Conservation (phyloP, 2,329 filamentous ascomycete genomes). For the Aureobasidium musti region DNA sequence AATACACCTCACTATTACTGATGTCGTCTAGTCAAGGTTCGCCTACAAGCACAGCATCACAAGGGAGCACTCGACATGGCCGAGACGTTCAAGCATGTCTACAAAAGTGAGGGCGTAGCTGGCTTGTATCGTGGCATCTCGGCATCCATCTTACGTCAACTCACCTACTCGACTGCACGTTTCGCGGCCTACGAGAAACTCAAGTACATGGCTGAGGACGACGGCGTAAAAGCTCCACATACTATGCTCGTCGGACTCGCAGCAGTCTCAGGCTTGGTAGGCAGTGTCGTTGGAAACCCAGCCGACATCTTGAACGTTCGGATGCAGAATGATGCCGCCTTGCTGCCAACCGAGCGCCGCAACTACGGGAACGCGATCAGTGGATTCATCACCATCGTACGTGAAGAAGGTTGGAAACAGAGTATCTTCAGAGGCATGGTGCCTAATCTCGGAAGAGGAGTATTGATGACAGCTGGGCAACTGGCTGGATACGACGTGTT, state of each 20-base stretch:
- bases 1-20: neutral
- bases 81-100: slow-evolving; percentile 80
- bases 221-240: slow-evolving; percentile 62
- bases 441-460: slow-evolving; percentile 77
- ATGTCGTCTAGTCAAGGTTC: slow-evolving; percentile 59
- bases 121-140: slow-evolving; percentile 84
- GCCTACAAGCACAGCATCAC: slow-evolving; percentile 79
- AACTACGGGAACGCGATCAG: slow-evolving; percentile 90
- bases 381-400: slow-evolving; percentile 82
- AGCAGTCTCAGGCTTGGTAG: slow-evolving; percentile 78
- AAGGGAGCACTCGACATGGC: slow-evolving; percentile 75
- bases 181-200: slow-evolving; percentile 97
- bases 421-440: slow-evolving; percentile 82
- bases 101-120: slow-evolving; percentile 70
- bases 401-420: slow-evolving; percentile 69
- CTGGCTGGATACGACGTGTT: slow-evolving; percentile 82
- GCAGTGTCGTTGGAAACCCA: slow-evolving; percentile 88
- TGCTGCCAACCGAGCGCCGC: slow-evolving; percentile 70
- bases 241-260: slow-evolving; percentile 80
- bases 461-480: slow-evolving; percentile 86
- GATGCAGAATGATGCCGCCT: slow-evolving; percentile 90
- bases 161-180: slow-evolving; percentile 90
- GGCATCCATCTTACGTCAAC: slow-evolving; percentile 86
- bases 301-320: slow-evolving; percentile 96
- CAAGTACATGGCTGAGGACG: slow-evolving; percentile 66